Conservation (phyloP, 805 yeast species). For the Wickerhamiella australiensis region DNA sequence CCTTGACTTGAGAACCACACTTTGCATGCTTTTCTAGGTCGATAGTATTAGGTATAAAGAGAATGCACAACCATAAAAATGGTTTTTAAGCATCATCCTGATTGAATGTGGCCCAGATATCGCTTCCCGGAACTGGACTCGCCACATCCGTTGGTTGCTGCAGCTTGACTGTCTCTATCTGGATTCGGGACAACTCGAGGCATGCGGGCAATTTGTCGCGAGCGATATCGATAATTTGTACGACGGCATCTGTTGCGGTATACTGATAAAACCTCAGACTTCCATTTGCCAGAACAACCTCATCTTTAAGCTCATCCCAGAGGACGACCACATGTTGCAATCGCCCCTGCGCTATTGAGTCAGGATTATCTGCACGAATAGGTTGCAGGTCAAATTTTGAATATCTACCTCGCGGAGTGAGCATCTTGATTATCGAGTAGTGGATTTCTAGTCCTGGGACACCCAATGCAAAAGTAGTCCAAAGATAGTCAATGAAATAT, state of each 20-base stretch:
- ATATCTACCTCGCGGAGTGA: background rate
- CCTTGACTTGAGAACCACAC: background rate
- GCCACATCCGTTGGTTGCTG: background rate
- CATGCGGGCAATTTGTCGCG: background rate
- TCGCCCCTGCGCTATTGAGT: background rate
- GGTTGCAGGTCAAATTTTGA: background rate
- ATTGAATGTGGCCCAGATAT: background rate
- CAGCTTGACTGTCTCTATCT: background rate
- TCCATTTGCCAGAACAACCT: background rate
- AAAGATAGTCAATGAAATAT: background rate
- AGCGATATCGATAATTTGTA: background rate
- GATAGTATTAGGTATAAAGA: no score
- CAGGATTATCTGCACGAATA: background rate
- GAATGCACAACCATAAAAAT: no score
- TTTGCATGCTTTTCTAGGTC: no score
- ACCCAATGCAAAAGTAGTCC: background rate
- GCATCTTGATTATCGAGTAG: background rate
- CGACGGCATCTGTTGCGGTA: background rate
- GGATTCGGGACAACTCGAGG: background rate
- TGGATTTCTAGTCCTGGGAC: background rate
- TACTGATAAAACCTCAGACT: background rate
- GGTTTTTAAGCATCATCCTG: background rate
- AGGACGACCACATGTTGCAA: background rate
- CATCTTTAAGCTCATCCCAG: background rate
- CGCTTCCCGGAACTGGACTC: background rate